Conservation (phyloP, 306 rosid species). For the Canavalia gladiata region DNA sequence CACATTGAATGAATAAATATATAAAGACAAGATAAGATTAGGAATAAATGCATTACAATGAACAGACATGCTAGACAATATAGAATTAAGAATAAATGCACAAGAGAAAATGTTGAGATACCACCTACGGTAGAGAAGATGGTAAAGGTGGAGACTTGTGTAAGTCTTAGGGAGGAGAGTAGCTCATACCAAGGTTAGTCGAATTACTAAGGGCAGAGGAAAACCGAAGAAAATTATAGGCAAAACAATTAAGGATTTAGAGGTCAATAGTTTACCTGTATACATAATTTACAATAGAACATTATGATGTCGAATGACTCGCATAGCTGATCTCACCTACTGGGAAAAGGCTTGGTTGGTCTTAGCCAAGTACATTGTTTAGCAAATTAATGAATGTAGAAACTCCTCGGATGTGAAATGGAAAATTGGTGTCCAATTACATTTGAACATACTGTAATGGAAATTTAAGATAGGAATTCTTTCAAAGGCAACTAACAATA, state of each 20-base stretch:
- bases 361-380: slow-evolving; percentile 13
- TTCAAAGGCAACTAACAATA: slow-evolving; percentile 25
- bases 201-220: neutral
- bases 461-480: slow-evolving; percentile 24
- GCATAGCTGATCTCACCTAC: neutral
- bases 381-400: slow-evolving; percentile 33
- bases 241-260: neutral
- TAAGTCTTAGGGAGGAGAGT: neutral
- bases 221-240: neutral
- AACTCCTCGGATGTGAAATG: slow-evolving; percentile 12
- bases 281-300: neutral
- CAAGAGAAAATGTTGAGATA: neutral
- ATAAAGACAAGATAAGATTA: neutral
- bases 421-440: slow-evolving; percentile 2
- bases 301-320: neutral
- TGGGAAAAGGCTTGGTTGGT: neutral
- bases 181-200: neutral
- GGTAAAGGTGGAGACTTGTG: neutral
- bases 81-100: no score
- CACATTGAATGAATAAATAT: neutral
- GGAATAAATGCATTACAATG: neutral
- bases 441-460: slow-evolving; percentile 20
- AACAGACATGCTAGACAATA: no score
- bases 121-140: neutral
- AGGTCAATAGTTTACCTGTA: neutral